These are phyloP conservation scores for Botrytis medusae DNA, from an alignment of 2,329 filamentous ascomycete species.

Conservation along the genomic window DNA sequence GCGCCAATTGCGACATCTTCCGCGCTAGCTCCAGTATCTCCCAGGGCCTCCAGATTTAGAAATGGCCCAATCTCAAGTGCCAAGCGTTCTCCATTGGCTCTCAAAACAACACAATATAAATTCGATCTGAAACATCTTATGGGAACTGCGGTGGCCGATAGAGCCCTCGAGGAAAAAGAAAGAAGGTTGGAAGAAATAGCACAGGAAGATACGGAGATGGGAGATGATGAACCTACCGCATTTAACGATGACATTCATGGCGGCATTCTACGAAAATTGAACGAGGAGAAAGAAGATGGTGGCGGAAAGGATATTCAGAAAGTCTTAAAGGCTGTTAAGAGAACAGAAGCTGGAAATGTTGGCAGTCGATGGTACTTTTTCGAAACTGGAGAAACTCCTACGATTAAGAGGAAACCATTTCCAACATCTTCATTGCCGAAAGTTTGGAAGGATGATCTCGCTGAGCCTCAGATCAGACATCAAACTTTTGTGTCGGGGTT, in stretches of 20 bases:
- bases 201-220: slow-evolving; percentile 14
- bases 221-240: background rate
- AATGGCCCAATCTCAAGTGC: slow-evolving; percentile 25
- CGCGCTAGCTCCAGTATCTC: slow-evolving; percentile 21
- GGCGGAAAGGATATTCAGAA: slow-evolving; percentile 41
- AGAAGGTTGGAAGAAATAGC: slow-evolving; percentile 41
- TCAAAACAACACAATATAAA: slow-evolving; percentile 52
- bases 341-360: slow-evolving; percentile 58
- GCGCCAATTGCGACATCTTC: slow-evolving; percentile 24
- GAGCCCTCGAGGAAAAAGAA: slow-evolving; percentile 57
- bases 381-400: slow-evolving; percentile 30
- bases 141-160: slow-evolving; percentile 57
- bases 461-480: slow-evolving; percentile 51
- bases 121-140: slow-evolving; percentile 64
- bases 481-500: slow-evolving; percentile 63
- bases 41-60: slow-evolving; percentile 24
- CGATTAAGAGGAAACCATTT: slow-evolving; percentile 33
- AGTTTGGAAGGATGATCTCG: slow-evolving; percentile 40
- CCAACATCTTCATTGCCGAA: slow-evolving; percentile 28
- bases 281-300: slow-evolving; percentile 42
- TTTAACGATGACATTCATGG: slow-evolving; percentile 10
- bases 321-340: slow-evolving; percentile 55
- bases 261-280: slow-evolving; percentile 11
- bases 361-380: slow-evolving; percentile 61
- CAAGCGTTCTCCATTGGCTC: slow-evolving; percentile 52